Evolutionary conservation across 2,329 filamentous ascomycete species (phyloP), one percentile per base, ranked within the genome.

Genomic region (Fusarium setosum): DNA sequence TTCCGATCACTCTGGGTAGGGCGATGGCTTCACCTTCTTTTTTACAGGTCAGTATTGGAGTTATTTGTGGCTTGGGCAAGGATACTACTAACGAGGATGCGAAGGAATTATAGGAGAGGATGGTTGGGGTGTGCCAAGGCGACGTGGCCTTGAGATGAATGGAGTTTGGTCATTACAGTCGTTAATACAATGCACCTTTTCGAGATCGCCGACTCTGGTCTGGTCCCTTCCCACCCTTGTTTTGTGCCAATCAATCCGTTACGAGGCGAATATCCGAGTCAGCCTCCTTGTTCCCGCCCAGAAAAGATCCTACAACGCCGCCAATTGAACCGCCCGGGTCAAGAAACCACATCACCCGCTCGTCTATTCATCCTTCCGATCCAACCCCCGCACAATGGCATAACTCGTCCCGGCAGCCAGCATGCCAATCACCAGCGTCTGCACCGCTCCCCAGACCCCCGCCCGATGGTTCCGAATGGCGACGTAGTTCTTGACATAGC

Each of bases 1-100:
- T 94, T 94, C 92, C 90, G 91, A 93, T 94, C 90, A 94, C 88
- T 93, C 90, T 91, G 90, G 86, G 86, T 88, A 87, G 90, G 90
- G 88, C 86, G 90, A 87, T 88, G 89, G 68, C 76, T 79, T 80
- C 76, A 78, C 64, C 71, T 68, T 67, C 75, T 74, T 74, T 71
- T 71, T 35, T 10, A 3, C 56, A 72, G 72, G 74, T 76, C 67
- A 74, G 74, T 73, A 20, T 44, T 59, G 17, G 8, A 10, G 18
- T 29, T 40, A 18, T 20, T 31, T 35, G 20, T 4, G 32, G 4
- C 11, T 1, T 20, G 55, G 26, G 32, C 44, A 65, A 73, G 72
- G 65, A 71, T 71, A 73, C 70, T 75, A 71, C 73, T 73, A 67
- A 69, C 58, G 17, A 42, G 18, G 41, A n/a, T 34, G 13, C 24